Base-by-base conservation (phyloP, 129 eudicot species). In the Tagetes patula region DNA sequence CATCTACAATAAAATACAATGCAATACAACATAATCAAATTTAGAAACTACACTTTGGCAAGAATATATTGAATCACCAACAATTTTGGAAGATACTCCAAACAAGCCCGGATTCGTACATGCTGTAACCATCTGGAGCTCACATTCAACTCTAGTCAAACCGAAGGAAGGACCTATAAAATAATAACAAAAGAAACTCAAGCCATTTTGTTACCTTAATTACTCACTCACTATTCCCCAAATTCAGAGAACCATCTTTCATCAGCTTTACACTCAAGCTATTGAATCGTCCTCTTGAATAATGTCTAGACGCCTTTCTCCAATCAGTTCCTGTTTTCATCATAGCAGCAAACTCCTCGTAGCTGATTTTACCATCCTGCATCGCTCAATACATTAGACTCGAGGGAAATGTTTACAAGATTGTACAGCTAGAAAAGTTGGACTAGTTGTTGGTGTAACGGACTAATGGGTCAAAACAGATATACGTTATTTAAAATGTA, bases 281-380 rank as follows among this genome's bases (percentile, higher is more conserved):
- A 53, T 89, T 89, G 54, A 89, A 87, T 78, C 92, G 70, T 41
- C 92, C 92, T 75, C 91, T 84, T 0, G 96, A 89, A 79, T 89
- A 89, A 76, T 86, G 96, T 60, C 96, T 82, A 42, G 96, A 89
- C 37, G 96, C 96, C 71, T 89, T 89, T 84, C 91, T 89, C 96
- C 91, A 89, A 69, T 89, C 96, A 7, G 96, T 89, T 47, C 96
- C 96, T 2, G 92, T 84, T 79, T 86, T 89, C 96, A 89, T 89
- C 96, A 89, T 89, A 54, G 90, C 88, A 8, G 79, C 96, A 78
- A 89, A 89, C 83, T 89, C 96, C 38, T 90, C 93, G 20, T 87
- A 90, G 67, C 96, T 87, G 68, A 89, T 89, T 49, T 61, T 74
- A 4, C 96, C 96, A 73, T 90, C 96, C 96, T 90, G 85, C 80